phyloP scores from a whole-genome alignment of 2,329 filamentous ascomycete genomes.

The Colletotrichum gloeosporioides region DNA sequence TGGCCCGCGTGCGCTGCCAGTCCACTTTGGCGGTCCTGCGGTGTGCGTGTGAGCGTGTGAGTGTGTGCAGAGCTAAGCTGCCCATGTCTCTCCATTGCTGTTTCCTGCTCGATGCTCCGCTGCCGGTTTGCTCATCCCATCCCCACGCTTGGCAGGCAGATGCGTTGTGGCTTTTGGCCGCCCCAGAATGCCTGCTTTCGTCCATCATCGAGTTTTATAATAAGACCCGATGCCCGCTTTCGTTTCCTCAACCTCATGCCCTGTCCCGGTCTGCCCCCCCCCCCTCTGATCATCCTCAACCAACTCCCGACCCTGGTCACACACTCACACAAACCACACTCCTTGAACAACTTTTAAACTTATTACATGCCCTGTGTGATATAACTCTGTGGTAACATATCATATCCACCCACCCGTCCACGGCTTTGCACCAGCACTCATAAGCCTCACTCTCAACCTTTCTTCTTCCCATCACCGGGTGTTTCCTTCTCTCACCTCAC shows the following conservation, averaged over 20 bases:
- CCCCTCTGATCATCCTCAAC: neutral
- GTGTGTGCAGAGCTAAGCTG: neutral
- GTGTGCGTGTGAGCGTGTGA: neutral
- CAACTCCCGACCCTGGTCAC: conserved; percentile 9
- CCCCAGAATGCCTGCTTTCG: conserved; percentile 12
- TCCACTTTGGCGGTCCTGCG: neutral
- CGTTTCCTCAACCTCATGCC: conserved; percentile 1
- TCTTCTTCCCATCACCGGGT: neutral
- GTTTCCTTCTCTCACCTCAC: neutral
- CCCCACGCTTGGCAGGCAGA: conserved; percentile 19
- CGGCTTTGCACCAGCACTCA: neutral
- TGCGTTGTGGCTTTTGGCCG: neutral
- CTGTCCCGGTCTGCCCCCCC: neutral
- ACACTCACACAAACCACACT: conserved; percentile 1
- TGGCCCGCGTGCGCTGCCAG: conserved; percentile 13
- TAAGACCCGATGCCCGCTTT: conserved; percentile 17
- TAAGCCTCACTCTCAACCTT: neutral
- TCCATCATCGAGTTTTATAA: conserved; percentile 19
- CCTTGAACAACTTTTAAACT: neutral
- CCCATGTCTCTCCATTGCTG: conserved; percentile 4
- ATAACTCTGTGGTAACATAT: conserved; percentile 6
- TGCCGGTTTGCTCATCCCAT: conserved; percentile 14
- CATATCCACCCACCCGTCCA: neutral
- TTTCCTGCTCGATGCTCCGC: conserved; percentile 5
- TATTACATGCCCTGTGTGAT: conserved; percentile 7